Conservation (phyloP, 2,329 filamentous ascomycete genomes). For the Scytalidium lignicola region DNA sequence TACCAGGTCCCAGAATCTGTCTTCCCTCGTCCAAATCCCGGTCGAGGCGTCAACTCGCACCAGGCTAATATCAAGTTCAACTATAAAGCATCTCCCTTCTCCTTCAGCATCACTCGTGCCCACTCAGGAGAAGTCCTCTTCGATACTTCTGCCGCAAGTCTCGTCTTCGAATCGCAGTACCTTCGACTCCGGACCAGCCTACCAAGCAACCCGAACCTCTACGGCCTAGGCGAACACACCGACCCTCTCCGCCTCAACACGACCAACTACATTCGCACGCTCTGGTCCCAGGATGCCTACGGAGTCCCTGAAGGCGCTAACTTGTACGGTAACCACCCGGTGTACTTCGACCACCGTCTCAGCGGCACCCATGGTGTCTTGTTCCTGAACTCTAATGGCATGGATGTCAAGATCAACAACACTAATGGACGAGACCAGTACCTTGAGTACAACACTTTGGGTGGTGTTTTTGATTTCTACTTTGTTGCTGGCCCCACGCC, state of each 20-base stretch:
- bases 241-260: slow-evolving; percentile 54
- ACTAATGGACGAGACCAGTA: slow-evolving; percentile 51
- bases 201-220: slow-evolving; percentile 54
- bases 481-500: slow-evolving; percentile 57
- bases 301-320: slow-evolving; percentile 49
- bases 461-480: slow-evolving; percentile 70
- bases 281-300: slow-evolving; percentile 59
- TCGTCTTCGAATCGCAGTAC: slow-evolving; percentile 63
- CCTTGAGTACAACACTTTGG: slow-evolving; percentile 74
- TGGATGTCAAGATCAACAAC: slow-evolving; percentile 71
- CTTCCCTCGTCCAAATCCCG: slow-evolving; percentile 44
- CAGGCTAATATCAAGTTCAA: slow-evolving; percentile 45
- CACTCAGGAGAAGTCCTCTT: slow-evolving; percentile 50
- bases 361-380: slow-evolving; percentile 60
- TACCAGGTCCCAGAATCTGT: slow-evolving; percentile 59
- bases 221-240: slow-evolving; percentile 61
- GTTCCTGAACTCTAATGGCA: slow-evolving; percentile 67
- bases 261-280: slow-evolving; percentile 54
- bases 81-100: slow-evolving; percentile 51
- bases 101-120: slow-evolving; percentile 50
- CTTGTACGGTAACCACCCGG: slow-evolving; percentile 58
- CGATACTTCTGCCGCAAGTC: slow-evolving; percentile 49
- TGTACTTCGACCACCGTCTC: slow-evolving; percentile 59
- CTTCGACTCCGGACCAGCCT: slow-evolving; percentile 55
- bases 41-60: slow-evolving; percentile 23